Evolutionary conservation across 495 filamentous ascomycete species (phyloP).

Genomic region (Coniosporium apollinis): DNA sequence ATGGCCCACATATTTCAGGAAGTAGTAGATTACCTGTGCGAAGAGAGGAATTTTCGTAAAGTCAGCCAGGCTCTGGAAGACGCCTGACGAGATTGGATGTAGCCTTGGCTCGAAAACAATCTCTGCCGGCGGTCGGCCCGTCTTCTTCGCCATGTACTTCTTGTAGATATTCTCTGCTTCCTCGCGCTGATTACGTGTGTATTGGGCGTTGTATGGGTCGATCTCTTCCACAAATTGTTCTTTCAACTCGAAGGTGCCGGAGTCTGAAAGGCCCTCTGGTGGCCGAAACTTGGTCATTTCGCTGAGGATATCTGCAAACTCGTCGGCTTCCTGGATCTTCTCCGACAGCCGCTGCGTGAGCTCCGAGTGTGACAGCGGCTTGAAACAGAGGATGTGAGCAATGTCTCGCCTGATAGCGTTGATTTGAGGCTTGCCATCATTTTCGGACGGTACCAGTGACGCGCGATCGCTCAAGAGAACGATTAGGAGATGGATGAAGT

Average conservation of each 20-base stretch:
- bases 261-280: slow-evolving; percentile 81
- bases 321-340: slow-evolving; percentile 65
- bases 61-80: slow-evolving; percentile 53
- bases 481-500: slow-evolving; percentile 87
- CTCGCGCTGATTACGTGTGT: slow-evolving; percentile 91
- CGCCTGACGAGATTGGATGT: slow-evolving; percentile 55
- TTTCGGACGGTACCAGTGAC: slow-evolving; percentile 53
- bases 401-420: slow-evolving; percentile 74
- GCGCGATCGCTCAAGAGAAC: slow-evolving; percentile 77
- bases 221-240: slow-evolving; percentile 66
- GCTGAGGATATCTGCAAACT: slow-evolving; percentile 63
- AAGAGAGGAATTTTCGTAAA: slow-evolving; percentile 79
- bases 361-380: slow-evolving; percentile 85
- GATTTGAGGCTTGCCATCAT: slow-evolving; percentile 45
- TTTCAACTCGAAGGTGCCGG: slow-evolving; percentile 86
- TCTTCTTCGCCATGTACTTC: slow-evolving; percentile 73
- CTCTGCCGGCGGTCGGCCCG: slow-evolving; percentile 60
- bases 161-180: slow-evolving; percentile 82
- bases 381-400: slow-evolving; percentile 87
- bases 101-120: slow-evolving; percentile 89
- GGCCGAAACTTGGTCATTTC: slow-evolving; percentile 78
- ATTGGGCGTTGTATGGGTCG: slow-evolving; percentile 89
- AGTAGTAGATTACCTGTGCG: slow-evolving; percentile 78
- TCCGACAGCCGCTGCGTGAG: slow-evolving; percentile 67
- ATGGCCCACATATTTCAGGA: slow-evolving; percentile 56